Evolutionary conservation across 257 asterid species (phyloP), one percentile per base, ranked within the genome.

Genomic region (Capsicum baccatum): DNA sequence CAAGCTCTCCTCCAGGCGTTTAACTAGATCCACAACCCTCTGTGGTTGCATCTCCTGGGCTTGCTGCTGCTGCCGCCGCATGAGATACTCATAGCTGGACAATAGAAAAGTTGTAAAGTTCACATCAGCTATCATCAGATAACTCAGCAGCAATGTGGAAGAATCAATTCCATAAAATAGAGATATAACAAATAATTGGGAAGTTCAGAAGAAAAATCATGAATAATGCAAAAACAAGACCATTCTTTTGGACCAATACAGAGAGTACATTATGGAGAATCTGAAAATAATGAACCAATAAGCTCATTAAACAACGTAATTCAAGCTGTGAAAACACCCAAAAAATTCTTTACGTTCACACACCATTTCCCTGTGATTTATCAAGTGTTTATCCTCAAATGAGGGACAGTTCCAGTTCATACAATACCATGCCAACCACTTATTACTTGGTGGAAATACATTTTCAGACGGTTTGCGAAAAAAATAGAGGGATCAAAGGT

Each of bases 1-100:
- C 83, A 96, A 87, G 84, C 91, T 94, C 88, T 91, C 98, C 85
- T 96, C 99, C 74, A 96, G 85, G 76, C 98, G 97, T 90, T 78
- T 89, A 83, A 91, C 98, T 87, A 96, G 83, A 82, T 94, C 98
- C 2, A 87, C 2, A 85, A 94, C 82, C 90, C 82, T 94, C 93
- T 83, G 90, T 63, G 69, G 80, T 60, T 97, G 88, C 86, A 87
- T 90, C 74, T 91, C 97, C 58, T 87, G 92, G 85, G 93, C 82
- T 68, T 89, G 94, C 67, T 88, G 97, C 78, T 92, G 97, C 79
- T 92, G 92, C 71, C 94, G 91, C 86, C 89, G 94, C 91, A 86
- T 88, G 56, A 96, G 87, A 88, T 89, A 87, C 0, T 87, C 94
- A 89, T 79, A 89, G 84, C 97, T 95, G 96, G 89, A 89, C 85